These are phyloP conservation scores for Diaporthe aspalathi DNA, from an alignment of 2,329 filamentous ascomycete genomes.

Conservation along the genomic window DNA sequence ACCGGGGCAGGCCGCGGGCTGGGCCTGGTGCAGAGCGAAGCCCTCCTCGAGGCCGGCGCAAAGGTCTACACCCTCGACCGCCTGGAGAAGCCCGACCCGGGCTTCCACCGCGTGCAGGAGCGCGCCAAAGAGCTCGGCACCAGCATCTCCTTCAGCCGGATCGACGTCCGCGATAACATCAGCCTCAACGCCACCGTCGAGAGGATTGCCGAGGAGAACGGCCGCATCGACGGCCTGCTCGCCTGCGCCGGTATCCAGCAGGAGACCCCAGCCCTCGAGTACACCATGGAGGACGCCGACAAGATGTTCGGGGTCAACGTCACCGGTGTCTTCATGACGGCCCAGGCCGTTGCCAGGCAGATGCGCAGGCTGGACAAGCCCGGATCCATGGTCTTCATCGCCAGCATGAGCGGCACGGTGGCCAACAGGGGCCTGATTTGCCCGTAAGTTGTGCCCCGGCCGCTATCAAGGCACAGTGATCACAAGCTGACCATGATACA, in stretches of 20 bases:
- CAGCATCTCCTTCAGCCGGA: slow-evolving; percentile 77
- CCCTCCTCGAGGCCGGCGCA: slow-evolving; percentile 82
- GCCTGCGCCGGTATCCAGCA: slow-evolving; percentile 80
- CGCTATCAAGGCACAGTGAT: background rate
- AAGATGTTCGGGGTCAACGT: slow-evolving; percentile 87
- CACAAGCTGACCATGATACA: slow-evolving; percentile 45
- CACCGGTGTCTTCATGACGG: slow-evolving; percentile 87
- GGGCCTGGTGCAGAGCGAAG: slow-evolving; percentile 82
- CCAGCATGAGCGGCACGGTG: slow-evolving; percentile 76
- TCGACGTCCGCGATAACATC: slow-evolving; percentile 81
- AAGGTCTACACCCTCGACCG: slow-evolving; percentile 74
- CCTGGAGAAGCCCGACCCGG: slow-evolving; percentile 63
- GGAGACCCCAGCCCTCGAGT: slow-evolving; percentile 85
- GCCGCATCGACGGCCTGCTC: slow-evolving; percentile 82
- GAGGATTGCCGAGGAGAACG: slow-evolving; percentile 75
- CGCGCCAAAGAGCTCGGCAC: slow-evolving; percentile 75
- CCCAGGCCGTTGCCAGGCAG: slow-evolving; percentile 86
- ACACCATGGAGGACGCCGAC: slow-evolving; percentile 78
- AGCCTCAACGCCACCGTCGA: slow-evolving; percentile 75
- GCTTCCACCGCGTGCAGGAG: slow-evolving; percentile 74
- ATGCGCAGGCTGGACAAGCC: slow-evolving; percentile 69
- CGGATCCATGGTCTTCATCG: slow-evolving; percentile 75
- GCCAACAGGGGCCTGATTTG: slow-evolving; percentile 71
- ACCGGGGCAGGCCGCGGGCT: slow-evolving; percentile 82
- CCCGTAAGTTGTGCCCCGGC: slow-evolving; percentile 60